Evolutionary conservation across 2,329 filamentous ascomycete species (phyloP).

Genomic region (Calonectria henricotiae): DNA sequence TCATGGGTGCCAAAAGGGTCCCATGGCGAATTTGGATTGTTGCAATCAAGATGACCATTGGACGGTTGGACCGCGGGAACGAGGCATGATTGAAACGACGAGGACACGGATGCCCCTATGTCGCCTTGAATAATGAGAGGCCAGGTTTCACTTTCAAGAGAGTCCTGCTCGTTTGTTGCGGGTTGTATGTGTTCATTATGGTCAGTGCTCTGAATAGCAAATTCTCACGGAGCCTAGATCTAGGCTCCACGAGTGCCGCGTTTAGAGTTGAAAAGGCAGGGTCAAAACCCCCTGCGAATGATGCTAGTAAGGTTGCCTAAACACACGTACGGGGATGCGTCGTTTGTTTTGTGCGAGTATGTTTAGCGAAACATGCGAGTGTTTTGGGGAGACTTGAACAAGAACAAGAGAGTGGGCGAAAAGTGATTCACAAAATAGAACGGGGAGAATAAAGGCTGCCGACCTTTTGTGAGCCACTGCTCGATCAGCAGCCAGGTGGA

Average conservation of each 20-base stretch:
- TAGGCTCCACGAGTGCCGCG: neutral
- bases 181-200: neutral
- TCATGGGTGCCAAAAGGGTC: neutral
- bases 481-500: neutral
- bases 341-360: neutral
- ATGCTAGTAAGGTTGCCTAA: no score
- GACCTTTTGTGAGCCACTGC: neutral
- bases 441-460: neutral
- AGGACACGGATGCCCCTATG: neutral
- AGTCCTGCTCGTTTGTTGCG: constrained; percentile 11
- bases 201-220: neutral
- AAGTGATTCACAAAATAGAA: neutral
- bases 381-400: neutral
- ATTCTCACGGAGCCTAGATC: neutral
- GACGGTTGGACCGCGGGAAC: neutral
- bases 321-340: no score
- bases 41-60: neutral
- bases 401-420: neutral
- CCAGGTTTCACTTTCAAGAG: neutral
- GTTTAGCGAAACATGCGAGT: neutral
- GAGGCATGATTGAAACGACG: constrained; percentile 2
- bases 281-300: neutral
- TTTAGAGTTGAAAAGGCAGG: neutral
- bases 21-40: neutral
- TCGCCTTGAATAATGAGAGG: neutral